Evolutionary conservation across 2,329 filamentous ascomycete genomes (phyloP), one percentile per base, ranked within the genome.

Genomic region (Botrytis paeoniae): DNA sequence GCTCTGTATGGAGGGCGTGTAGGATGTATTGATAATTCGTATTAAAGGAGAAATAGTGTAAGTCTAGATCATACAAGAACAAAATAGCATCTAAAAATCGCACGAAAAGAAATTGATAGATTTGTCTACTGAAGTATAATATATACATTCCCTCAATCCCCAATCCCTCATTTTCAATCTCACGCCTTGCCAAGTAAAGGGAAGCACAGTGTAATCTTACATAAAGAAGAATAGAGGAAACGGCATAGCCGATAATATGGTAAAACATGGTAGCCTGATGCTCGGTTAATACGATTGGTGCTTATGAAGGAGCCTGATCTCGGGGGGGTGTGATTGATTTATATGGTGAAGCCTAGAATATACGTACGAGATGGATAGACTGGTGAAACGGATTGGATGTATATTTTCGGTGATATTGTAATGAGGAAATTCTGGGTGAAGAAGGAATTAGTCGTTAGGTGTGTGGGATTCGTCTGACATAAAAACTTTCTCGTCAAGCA

Each of bases 1-100:
- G 1, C 25, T 12, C 14, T 51, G 48, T 14, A 5, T n/a, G 25
- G 14, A 2, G 10, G n/a, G 5, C 0, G 14, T 4, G 5, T 16
- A 18, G 7, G n/a, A 7, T 57, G 3, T 16, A 57, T 29, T 9
- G 51, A 4, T 18, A 0, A 2, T 57, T 9, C 18, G 3, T 57
- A 9, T 8, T 0, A 14, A 57, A 29, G n/a, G 14, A 18, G 16
- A 57, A 9, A 57, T 29, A 5, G 1, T 1, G 8, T 29, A 54
- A 29, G 8, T 54, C 22, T n/a, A 54, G 5, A 29, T 29, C 3
- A 29, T 12, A 7, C 2, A 29, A 29, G 16, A 0, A 54, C 16
- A 57, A 57, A 29, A 57, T 4, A 16, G 0, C 1, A 29, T 8
- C 16, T 18, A 3, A 16, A 57, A 32, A 57, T 4, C 16, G 25